Evolutionary conservation across 2,329 filamentous ascomycete genomes (phyloP).

Genomic region (Arthrobotrys iridis): DNA sequence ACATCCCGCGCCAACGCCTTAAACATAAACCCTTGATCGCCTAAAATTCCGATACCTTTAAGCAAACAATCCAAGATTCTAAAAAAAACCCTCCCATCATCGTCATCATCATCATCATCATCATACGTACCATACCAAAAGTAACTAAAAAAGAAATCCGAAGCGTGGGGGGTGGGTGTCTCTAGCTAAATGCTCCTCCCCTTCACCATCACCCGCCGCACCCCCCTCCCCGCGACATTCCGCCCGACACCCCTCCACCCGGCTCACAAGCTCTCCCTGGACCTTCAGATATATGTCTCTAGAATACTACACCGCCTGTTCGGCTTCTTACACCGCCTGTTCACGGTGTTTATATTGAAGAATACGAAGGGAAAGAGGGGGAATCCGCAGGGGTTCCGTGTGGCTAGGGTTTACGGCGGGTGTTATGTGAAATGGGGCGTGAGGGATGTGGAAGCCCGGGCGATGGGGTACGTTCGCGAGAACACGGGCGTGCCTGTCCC

Average conservation of each 20-base stretch:
- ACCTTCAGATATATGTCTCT: conserved; percentile 40
- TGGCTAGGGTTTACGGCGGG: conserved; percentile 25
- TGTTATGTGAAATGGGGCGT: conserved; percentile 53
- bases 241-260: conserved; percentile 28
- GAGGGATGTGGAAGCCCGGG: conserved; percentile 40
- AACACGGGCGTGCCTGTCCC: conserved; percentile 37
- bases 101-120: no score
- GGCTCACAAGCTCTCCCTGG: conserved; percentile 37
- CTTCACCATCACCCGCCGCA: conserved; percentile 26
- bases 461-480: conserved; percentile 44
- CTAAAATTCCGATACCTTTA: no score
- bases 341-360: background rate
- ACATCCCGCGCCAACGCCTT: no score
- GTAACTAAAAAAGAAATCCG: background rate
- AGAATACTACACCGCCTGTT: conserved; percentile 32
- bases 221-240: conserved; percentile 34
- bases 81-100: no score
- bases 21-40: no score
- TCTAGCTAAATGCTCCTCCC: conserved; percentile 41
- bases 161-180: background rate
- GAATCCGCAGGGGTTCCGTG: conserved; percentile 39
- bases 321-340: conserved; percentile 28
- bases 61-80: no score
- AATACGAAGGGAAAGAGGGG: conserved; percentile 7
- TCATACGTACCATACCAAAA: no score